Evolutionary conservation across 352 stramenopile species (phyloP), one percentile per base, ranked within the genome.

Genomic region (Discostella stelligera): DNA sequence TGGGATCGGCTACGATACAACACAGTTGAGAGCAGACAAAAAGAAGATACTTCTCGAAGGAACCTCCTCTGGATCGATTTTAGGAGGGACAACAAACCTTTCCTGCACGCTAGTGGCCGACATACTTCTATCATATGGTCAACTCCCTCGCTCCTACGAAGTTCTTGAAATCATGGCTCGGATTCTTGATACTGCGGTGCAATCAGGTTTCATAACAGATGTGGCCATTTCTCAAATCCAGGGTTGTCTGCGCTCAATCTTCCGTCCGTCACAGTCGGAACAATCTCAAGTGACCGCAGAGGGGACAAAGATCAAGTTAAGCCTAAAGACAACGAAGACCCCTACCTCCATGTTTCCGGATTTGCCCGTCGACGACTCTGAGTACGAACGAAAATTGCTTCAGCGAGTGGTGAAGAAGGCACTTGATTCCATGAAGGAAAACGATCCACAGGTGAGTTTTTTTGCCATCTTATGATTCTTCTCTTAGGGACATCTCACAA

Each of bases 71-170:
- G 64, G 62, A 4, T 77, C 59, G 25, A 59, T 89, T 23, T n/a
- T 88, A 1, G 73, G 69, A 23, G 83, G 85, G 66, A 49, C 80
- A 25, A 61, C 67, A 23, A 76, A 88, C 71, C 74, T 93, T 16
- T 74, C 83, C 63, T 93, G 87, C 59, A 85, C 85, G 0, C 62
- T 93, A 18, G 80, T 90, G 10, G 63, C 83, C 5, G 87, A 93
- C 69, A 82, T 91, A 58, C 65, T 93, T 18, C 66, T 93, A 10
- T 85, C 80, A 13, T 82, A 77, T 66, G 83, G 80, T 58, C 79
- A 86, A 49, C 69, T 93, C 9, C 87, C 87, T 21, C 83, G 83
- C 48, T 68, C 75, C 4, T 93, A 90, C 75, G 70, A 85, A 60
- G 59, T 84, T 50, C 61, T 93, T 1, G 58, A 78, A 60, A 84